Evolutionary conservation across 2,329 filamentous ascomycete species (phyloP), one percentile per base, ranked within the genome.

Genomic region (Cercospora brassicicola): DNA sequence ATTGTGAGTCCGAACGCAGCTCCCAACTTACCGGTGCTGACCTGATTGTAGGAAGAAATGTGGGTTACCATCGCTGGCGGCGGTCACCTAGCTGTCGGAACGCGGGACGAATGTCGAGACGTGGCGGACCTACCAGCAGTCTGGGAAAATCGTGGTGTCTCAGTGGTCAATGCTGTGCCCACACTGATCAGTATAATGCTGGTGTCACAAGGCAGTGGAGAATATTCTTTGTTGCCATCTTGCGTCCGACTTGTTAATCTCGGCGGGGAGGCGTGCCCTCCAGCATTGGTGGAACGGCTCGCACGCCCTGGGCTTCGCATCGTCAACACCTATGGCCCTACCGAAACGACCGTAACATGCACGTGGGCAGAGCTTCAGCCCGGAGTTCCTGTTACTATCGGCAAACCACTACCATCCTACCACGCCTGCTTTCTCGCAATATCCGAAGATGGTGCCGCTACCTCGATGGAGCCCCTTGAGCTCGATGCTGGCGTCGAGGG

Each of bases 291-390:
- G 39, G 61, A 67, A n/a, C 71, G 69, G 10, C 66, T 73, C 23
- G 67, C 71, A 36, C 63, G 69, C 48, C 68, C 69, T 30, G 69
- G 69, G 8, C 66, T 71, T 6, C 69, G 67, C 10, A 71, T 74
- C 9, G 60, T 73, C 45, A 74, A 74, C 45, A 74, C 72, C 4
- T 74, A 74, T 18, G 72, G 72, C 6, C 72, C 72, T 0, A 73
- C 72, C 2, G 72, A 74, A 45, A 73, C 72, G 2, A 73, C 72
- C 3, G 71, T 73, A 18, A 69, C 69, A 28, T 67, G 69, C 18
- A 71, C 69, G 6, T 71, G 71, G 67, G 71, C 71, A 28, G 69
- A 73, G 56, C 66, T 74, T 5, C 68, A 66, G 18, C 71, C 71
- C 2, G 67, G 67, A 10, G 39, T 69, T 2, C 70, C 71, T 3